Conservation (phyloP, 108 stramenopile genomes). For the Epithemia pelagica region DNA sequence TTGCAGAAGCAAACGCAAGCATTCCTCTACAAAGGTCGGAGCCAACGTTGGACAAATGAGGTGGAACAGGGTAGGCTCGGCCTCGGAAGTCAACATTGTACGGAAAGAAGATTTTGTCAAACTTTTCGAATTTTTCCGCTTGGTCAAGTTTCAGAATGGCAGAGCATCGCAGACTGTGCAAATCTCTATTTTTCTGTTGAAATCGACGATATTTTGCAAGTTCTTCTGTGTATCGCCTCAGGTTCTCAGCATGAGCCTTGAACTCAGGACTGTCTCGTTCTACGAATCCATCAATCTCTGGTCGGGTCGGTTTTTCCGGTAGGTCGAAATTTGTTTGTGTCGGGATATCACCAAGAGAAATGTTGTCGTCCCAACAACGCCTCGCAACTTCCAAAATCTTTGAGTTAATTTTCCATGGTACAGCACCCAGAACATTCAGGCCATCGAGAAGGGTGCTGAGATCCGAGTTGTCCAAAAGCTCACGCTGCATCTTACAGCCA, state of each 20-base stretch:
- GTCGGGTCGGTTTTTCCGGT: constrained; percentile 47
- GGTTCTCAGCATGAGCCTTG: constrained; percentile 26
- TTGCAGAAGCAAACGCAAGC: constrained; percentile 83
- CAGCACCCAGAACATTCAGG: constrained; percentile 77
- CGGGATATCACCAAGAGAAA: constrained; percentile 85
- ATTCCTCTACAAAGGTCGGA: constrained; percentile 95
- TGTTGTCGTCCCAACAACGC: constrained; percentile 68
- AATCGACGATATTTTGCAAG: constrained; percentile 47
- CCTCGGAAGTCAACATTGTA: constrained; percentile 99
- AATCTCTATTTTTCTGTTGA: constrained; percentile 67
- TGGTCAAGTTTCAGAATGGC: constrained; percentile 79
- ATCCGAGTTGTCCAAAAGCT: constrained; percentile 65
- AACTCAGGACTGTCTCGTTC: constrained; percentile 30
- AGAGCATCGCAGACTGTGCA: constrained; percentile 83
- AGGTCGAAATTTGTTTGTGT: constrained; percentile 68
- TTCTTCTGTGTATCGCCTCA: constrained; percentile 43
- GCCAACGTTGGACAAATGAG: constrained; percentile 96
- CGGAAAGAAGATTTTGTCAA: constrained; percentile 91
- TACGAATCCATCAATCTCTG: constrained; percentile 15
- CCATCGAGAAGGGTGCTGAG: constrained; percentile 71
- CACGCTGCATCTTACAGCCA: constrained; percentile 64
- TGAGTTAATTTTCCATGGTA: constrained; percentile 84
- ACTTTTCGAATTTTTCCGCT: constrained; percentile 81
- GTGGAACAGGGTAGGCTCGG: constrained; percentile 95
- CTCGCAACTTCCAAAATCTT: constrained; percentile 62